A percentile compares a stretch with the other conserved stretches of the same genome.
These are phyloP conservation scores for Candida cerambycidarum DNA, from an alignment of 805 yeast species.

Conservation along the genomic window DNA sequence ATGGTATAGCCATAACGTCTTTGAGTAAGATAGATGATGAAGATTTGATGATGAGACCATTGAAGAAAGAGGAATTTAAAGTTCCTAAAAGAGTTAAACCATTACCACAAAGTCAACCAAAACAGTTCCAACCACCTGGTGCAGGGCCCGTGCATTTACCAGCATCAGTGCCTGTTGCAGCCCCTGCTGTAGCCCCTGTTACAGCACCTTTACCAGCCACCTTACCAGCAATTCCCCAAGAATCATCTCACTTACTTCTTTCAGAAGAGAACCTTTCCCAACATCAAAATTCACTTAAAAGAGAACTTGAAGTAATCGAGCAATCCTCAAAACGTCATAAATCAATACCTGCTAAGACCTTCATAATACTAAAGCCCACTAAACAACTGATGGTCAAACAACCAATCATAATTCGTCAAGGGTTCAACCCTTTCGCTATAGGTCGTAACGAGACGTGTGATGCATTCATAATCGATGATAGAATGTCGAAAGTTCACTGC, in stretches of 20 bases:
- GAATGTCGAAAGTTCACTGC: slow-evolving; percentile 87
- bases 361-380: slow-evolving; percentile 58
- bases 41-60: slow-evolving; percentile 43
- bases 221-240: no score
- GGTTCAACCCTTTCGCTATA: slow-evolving; percentile 62
- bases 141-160: not conserved
- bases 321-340: slow-evolving; percentile 5
- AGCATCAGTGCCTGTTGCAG: no score
- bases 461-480: slow-evolving; percentile 61
- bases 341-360: slow-evolving; percentile 54
- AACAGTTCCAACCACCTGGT: slow-evolving; percentile 9
- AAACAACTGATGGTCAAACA: slow-evolving; percentile 44
- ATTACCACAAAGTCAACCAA: slow-evolving; percentile 40
- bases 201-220: no score
- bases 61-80: slow-evolving; percentile 38
- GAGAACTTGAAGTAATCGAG: slow-evolving; percentile 2
- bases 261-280: not conserved
- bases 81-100: slow-evolving; percentile 46
- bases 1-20: slow-evolving; percentile 31
- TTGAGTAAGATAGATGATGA: slow-evolving; percentile 40
- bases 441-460: slow-evolving; percentile 72
- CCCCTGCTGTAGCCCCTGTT: not conserved
- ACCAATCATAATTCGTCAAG: slow-evolving; percentile 63
- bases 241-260: no score
- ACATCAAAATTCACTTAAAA: not conserved